Evolutionary conservation across 768 basidiomycete species (phyloP).

Genomic region (Trametopsis cervina): DNA sequence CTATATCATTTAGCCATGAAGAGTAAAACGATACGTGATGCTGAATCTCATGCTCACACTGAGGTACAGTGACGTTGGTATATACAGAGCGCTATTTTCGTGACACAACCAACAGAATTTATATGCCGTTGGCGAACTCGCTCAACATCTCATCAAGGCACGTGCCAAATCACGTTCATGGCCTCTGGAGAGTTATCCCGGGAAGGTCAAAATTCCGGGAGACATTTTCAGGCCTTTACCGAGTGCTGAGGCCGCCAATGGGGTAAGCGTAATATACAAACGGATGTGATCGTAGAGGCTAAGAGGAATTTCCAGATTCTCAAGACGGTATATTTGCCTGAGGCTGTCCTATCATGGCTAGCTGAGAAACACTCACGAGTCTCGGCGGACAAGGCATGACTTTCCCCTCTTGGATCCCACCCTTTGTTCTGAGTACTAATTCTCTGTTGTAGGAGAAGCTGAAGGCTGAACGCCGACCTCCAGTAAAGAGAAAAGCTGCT

Average conservation of each 20-base stretch:
- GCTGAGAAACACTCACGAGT: constrained; percentile 32
- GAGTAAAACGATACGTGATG: constrained; percentile 83
- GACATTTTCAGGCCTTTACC: constrained; percentile 78
- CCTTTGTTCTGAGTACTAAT: neutral
- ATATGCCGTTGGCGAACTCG: constrained; percentile 81
- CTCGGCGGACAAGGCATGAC: constrained; percentile 22
- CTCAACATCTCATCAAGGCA: constrained; percentile 78
- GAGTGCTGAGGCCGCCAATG: constrained; percentile 53
- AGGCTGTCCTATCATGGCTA: constrained; percentile 52
- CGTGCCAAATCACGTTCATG: constrained; percentile 61
- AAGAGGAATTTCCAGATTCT: constrained; percentile 57
- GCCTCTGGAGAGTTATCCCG: constrained; percentile 74
- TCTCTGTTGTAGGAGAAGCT: constrained; percentile 32
- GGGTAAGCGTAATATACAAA: constrained; percentile 39
- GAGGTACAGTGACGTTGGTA: constrained; percentile 39
- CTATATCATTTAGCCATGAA: constrained; percentile 78
- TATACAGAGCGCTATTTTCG: constrained; percentile 1
- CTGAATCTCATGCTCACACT: constrained; percentile 56
- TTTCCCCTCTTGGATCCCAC: neutral
- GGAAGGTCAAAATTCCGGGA: constrained; percentile 67
- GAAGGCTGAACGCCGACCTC: constrained; percentile 48
- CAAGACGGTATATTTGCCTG: constrained; percentile 62
- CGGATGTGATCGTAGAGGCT: neutral
- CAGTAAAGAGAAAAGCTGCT: constrained; percentile 50
- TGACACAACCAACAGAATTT: constrained; percentile 53